Evolutionary conservation across 345 rosid genomes (phyloP).

Genomic region (Dipteronia dyeriana): DNA sequence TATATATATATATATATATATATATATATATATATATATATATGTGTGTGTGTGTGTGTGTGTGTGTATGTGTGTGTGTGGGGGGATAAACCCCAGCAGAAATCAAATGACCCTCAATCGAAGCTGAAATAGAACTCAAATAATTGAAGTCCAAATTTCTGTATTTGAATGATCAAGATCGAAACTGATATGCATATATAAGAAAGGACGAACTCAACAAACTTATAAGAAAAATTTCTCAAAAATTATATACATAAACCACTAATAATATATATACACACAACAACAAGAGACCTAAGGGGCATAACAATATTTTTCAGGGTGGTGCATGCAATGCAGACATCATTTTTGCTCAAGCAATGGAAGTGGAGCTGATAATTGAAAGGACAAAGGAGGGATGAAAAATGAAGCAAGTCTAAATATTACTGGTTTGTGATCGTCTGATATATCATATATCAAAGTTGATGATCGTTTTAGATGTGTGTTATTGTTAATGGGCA

Average conservation of each 20-base stretch:
- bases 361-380: neutral
- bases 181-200: neutral
- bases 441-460: no score
- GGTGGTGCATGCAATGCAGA: neutral
- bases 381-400: neutral
- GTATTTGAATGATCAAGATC: neutral
- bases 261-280: neutral
- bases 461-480: no score
- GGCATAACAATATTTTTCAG: no score
- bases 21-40: no score
- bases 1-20: no score
- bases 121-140: neutral
- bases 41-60: no score
- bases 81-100: neutral
- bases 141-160: neutral
- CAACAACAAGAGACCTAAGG: neutral
- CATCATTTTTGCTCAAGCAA: no score
- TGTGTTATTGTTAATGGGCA: neutral
- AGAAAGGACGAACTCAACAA: no score
- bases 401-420: no score
- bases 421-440: no score
- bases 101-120: neutral
- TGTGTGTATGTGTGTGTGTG: no score
- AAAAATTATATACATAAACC: neutral
- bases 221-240: neutral